Evolutionary conservation across 202 grass and related monocot species (phyloP).

Genomic region (Zoysia matrella): DNA sequence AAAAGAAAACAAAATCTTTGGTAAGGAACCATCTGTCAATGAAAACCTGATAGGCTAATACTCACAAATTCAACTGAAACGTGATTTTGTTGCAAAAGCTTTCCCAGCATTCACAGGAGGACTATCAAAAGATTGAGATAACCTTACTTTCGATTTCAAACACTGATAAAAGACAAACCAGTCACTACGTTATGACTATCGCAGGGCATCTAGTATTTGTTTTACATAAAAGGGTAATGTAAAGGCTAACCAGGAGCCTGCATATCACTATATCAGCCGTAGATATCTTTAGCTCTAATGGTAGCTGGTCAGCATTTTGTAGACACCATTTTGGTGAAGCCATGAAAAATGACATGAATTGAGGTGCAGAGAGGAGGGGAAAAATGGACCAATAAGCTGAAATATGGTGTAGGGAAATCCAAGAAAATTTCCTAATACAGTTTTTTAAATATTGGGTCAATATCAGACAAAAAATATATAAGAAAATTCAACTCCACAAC

Average conservation of each 20-base stretch:
- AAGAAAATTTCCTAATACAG: neutral
- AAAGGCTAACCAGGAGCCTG: neutral
- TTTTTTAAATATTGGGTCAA: neutral
- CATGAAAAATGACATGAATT: neutral
- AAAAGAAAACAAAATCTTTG: neutral
- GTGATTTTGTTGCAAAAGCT: neutral
- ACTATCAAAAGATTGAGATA: neutral
- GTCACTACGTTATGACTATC: neutral
- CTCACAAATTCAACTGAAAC: neutral
- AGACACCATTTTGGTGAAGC: neutral
- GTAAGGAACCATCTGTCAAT: neutral
- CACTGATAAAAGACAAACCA: neutral
- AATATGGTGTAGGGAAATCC: neutral
- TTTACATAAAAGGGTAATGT: neutral
- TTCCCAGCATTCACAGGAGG: neutral
- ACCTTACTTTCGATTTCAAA: too few species aligned
- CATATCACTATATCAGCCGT: too few species aligned
- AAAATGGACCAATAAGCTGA: neutral
- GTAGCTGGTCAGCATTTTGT: neutral
- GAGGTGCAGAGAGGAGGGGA: too few species aligned
- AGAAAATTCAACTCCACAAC: neutral
- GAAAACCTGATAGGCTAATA: neutral
- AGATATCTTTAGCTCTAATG: neutral
- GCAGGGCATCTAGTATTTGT: neutral
- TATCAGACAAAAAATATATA: neutral